A percentile compares a stretch with the other conserved stretches of the same genome.
Conservation (phyloP, 2,329 filamentous ascomycete species). For the Acrodontium crateriforme region DNA sequence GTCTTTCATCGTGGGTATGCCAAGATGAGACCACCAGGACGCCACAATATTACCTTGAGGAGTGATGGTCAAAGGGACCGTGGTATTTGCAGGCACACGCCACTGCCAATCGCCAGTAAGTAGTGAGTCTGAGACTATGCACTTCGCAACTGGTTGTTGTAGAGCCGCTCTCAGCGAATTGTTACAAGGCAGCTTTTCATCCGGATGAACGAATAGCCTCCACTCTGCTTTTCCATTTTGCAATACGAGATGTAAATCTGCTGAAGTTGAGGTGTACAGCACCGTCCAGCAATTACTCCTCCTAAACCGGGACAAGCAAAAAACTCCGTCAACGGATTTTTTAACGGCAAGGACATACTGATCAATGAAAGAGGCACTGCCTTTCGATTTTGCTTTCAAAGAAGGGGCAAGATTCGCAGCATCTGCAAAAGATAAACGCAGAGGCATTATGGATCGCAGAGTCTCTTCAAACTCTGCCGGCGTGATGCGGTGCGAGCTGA, state of each 20-base stretch:
- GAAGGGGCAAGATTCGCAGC: not conserved
- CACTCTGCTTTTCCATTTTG: conserved; percentile 9
- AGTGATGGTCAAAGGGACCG: conserved; percentile 10
- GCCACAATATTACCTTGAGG: conserved; percentile 10
- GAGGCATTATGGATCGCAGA: conserved; percentile 9
- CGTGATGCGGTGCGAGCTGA: conserved; percentile 16
- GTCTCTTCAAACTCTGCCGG: conserved; percentile 11
- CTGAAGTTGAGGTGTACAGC: conserved; percentile 24
- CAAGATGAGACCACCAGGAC: conserved; percentile 26
- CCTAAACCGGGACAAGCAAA: conserved; percentile 20
- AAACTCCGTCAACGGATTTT: conserved; percentile 22
- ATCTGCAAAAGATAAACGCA: conserved; percentile 7
- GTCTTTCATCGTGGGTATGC: conserved; percentile 24
- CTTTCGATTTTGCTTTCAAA: no score
- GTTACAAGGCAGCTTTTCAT: conserved; percentile 8
- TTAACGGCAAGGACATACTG: conserved; percentile 20
- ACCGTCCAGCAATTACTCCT: conserved; percentile 27
- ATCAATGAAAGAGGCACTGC: no score
- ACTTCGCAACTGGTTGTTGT: conserved; percentile 15
- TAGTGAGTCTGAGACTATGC: conserved; percentile 9
- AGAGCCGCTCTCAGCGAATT: conserved; percentile 12
- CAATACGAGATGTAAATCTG: conserved; percentile 26
- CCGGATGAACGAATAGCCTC: conserved; percentile 17
- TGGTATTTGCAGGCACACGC: conserved; percentile 24
- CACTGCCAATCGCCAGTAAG: conserved; percentile 29